Percentiles rank a stretch among this genome's conserved stretches.
Conservation (phyloP, 768 basidiomycete species). For the Lentinula sp. region DNA sequence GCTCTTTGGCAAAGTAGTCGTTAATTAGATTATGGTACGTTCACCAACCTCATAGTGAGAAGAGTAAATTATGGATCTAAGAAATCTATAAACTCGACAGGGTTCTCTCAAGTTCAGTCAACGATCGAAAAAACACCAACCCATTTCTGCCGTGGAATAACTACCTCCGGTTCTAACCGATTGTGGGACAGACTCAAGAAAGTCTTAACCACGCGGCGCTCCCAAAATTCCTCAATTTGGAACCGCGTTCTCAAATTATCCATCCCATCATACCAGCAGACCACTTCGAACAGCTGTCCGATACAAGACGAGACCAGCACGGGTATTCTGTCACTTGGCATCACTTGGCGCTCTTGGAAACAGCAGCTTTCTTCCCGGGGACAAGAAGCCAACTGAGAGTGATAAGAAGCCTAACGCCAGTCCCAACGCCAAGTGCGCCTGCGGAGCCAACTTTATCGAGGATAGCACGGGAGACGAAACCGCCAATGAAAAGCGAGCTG, state of each 20-base stretch:
- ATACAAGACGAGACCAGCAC: neutral
- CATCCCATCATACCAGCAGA: too few relatives aligned
- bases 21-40: neutral
- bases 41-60: neutral
- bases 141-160: too few relatives aligned
- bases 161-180: neutral
- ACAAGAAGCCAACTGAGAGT: conserved; percentile 63
- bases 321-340: neutral
- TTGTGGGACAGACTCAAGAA: too few relatives aligned
- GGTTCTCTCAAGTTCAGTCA: too few relatives aligned
- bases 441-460: conserved; percentile 55
- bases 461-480: conserved; percentile 58
- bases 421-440: conserved; percentile 59
- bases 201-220: too few relatives aligned
- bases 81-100: neutral
- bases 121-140: too few relatives aligned
- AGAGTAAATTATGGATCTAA: neutral
- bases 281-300: neutral
- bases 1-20: neutral
- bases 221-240: too few relatives aligned
- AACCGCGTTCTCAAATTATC: too few relatives aligned
- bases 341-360: neutral
- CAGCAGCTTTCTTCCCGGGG: conserved; percentile 23
- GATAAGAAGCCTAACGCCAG: conserved; percentile 56
- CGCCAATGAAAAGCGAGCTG: conserved; percentile 66